Evolutionary conservation across 2,329 filamentous ascomycete genomes (phyloP).

Genomic region (Aspergillus sp.): DNA sequence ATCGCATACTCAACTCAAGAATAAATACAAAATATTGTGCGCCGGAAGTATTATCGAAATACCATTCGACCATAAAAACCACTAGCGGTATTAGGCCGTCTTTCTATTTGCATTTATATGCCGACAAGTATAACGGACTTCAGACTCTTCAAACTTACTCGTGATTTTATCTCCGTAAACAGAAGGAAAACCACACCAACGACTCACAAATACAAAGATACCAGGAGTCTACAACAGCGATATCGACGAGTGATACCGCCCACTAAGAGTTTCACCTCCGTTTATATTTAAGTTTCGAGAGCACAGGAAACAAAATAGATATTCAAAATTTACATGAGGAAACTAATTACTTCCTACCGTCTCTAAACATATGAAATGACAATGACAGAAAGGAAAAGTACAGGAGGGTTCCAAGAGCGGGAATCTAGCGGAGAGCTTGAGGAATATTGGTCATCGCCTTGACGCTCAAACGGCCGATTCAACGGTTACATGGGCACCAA

Average conservation of each 20-base stretch:
- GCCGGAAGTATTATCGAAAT: too few relatives aligned
- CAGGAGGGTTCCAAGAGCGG: slow-evolving; percentile 19
- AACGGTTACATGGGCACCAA: not conserved
- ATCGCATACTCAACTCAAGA: too few relatives aligned
- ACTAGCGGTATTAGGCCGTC: too few relatives aligned
- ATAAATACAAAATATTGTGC: too few relatives aligned
- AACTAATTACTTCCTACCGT: slow-evolving; percentile 36
- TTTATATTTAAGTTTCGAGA: not conserved
- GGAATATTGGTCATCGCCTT: not conserved
- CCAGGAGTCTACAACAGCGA: too few relatives aligned
- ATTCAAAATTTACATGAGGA: slow-evolving; percentile 28
- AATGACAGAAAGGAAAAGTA: slow-evolving; percentile 21
- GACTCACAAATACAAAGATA: not conserved
- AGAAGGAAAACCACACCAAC: too few relatives aligned
- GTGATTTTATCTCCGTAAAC: too few relatives aligned
- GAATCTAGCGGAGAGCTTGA: slow-evolving; percentile 9
- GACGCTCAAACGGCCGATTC: not conserved
- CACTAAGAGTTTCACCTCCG: not conserved
- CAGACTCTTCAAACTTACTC: too few relatives aligned
- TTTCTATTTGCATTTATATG: too few relatives aligned
- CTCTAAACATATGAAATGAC: slow-evolving; percentile 31
- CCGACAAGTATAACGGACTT: too few relatives aligned
- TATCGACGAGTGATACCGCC: not conserved
- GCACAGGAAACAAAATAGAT: not conserved
- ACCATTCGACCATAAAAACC: too few relatives aligned